Evolutionary conservation across 2,329 filamentous ascomycete genomes (phyloP).

Genomic region (Lachnellula hyalina): DNA sequence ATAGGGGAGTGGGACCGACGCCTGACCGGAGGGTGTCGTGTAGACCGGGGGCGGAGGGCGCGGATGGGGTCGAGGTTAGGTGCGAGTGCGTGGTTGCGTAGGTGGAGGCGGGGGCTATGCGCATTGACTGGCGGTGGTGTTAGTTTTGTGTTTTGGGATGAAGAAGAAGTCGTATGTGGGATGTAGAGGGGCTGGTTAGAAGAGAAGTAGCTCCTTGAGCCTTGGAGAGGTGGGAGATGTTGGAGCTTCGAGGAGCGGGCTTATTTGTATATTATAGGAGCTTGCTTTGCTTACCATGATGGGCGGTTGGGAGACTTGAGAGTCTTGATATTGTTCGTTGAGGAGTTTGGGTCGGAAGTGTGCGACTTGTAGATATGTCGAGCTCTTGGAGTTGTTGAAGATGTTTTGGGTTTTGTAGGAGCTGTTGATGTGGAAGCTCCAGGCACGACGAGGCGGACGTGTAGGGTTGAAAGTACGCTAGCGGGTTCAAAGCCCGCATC

Average conservation of each 20-base stretch:
- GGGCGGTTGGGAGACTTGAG: not conserved
- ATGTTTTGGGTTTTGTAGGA: not conserved
- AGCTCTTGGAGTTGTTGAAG: not conserved
- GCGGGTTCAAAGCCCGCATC: slow-evolving; percentile 3
- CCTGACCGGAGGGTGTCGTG: slow-evolving; percentile 90
- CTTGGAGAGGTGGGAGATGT: not conserved
- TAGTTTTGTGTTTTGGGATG: not conserved
- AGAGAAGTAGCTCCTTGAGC: not conserved
- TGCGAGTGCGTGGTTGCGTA: slow-evolving; percentile 55
- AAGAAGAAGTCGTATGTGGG: too few species aligned
- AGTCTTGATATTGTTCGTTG: slow-evolving; percentile 2
- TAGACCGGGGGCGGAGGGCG: slow-evolving; percentile 86
- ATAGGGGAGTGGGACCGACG: slow-evolving; percentile 58
- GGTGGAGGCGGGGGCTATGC: slow-evolving; percentile 69
- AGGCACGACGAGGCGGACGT: slow-evolving; percentile 25
- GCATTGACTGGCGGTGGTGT: slow-evolving; percentile 57
- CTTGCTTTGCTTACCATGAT: slow-evolving; percentile 23
- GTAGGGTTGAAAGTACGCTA: slow-evolving; percentile 16
- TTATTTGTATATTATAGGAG: not conserved
- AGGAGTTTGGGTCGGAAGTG: not conserved
- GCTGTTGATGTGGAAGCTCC: slow-evolving; percentile 17
- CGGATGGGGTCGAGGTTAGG: slow-evolving; percentile 54
- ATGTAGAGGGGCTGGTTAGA: not conserved
- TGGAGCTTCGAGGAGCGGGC: not conserved
- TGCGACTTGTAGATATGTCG: not conserved